Evolutionary conservation across 2,329 filamentous ascomycete genomes (phyloP), one percentile per base, ranked within the genome.

Genomic region (Alternaria conjuncta): DNA sequence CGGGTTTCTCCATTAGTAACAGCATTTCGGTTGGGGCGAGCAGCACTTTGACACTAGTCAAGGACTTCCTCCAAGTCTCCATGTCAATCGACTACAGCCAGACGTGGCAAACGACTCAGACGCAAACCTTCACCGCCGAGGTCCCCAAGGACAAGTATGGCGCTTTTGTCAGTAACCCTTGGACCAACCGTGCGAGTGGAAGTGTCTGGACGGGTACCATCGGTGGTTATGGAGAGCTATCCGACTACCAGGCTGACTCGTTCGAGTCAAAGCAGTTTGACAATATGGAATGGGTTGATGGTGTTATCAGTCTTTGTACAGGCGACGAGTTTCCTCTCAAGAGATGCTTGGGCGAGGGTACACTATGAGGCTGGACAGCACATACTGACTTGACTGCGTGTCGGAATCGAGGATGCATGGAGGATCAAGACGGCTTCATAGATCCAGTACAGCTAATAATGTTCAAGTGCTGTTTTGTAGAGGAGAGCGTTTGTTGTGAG

Each of bases 261-360:
- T 82, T 80, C 64, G 59, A 66, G 2, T 70, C 66, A 60, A 78
- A 79, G 71, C 59, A 43, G 12, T 81, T 74, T 55, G 74, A 69
- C 15, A 64, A 70, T 32, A 60, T 83, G 63, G 61, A 63, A 23
- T 83, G 81, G 81, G 81, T 82, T 10, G 75, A 81, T 69, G 81
- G 81, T 12, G 70, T 76, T 10, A 82, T 83, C 51, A 61, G 66
- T 7, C 71, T 82, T 3, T 83, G 81, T 72, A 75, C 71, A 41
- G 76, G 77, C 58, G 77, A 78, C 46, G 62, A 32, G 2, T 80
- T 80, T 55, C 81, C 81, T 6, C 44, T 83, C 26, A 73, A 73
- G 13, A 81, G 68, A 67, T 83, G 81, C 69, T 60, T 78, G 18
- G 81, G 81, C 45, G 67, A 74, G 10, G 81, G 80, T 7, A 71